Evolutionary conservation across 371 early-diverging fungal genomes (phyloP), one percentile per base, ranked within the genome.

Genomic region (Mortierella sp.): DNA sequence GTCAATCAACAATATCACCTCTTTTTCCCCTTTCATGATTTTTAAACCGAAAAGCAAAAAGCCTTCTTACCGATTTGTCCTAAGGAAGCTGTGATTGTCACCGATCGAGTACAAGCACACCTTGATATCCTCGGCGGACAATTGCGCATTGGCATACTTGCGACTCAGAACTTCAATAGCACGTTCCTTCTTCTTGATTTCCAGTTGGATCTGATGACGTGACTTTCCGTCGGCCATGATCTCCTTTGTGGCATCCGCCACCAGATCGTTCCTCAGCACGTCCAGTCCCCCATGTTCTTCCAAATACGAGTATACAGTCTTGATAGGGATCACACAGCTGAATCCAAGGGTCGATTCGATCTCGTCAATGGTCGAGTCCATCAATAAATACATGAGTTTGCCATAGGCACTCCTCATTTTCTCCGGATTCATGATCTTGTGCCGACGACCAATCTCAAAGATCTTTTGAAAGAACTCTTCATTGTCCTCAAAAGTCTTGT

Each of bases 341-440:
- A 98, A 96, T 5, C 86, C 86, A 26, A 98, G 86, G 80, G 95
- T 88, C 5, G 92, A 90, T 67, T 90, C 84, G 38, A 98, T 96
- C 62, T 98, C 95, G 18, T 90, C 89, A 27, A 91, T 91, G 78
- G 89, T 89, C 14, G 96, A 89, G 67, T 98, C 98, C 80, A 86
- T 89, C 39, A 98, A 82, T 82, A 98, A 67, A 76, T 95, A 97
- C 85, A 98, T 91, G 34, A 98, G 82, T 72, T 98, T 97, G 54
- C 98, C 98, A 78, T 98, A 98, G 13, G 94, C 91, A 34, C 86
- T 83, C 41, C 97, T 86, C 97, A 98, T 98, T 79, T 95, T 95
- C 78, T 98, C 98, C 0, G 98, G 98, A 63, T 97, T 98, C 95
- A 95, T 95, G 67, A 98, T 95, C 83, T 98, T 98, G 80, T 98